Evolutionary conservation across 2,329 filamentous ascomycete genomes (phyloP).

Genomic region (Fusarium lateritium): DNA sequence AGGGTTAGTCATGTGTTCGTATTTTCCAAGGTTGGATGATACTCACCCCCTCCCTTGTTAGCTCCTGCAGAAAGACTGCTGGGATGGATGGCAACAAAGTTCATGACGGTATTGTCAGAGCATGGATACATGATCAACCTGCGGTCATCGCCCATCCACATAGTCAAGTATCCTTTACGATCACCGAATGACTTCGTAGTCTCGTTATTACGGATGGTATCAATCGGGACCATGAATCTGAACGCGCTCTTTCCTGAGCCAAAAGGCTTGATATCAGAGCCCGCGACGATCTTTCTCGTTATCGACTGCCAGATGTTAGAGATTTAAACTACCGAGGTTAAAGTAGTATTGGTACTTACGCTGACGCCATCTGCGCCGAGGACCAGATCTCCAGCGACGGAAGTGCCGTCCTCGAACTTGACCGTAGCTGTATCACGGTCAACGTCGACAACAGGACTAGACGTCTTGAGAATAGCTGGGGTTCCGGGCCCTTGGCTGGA

Average conservation of each 20-base stretch:
- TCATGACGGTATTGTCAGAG: constrained; percentile 59
- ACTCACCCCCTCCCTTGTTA: constrained; percentile 23
- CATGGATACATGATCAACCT: constrained; percentile 65
- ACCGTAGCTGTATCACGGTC: constrained; percentile 59
- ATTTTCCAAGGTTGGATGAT: fast-evolving
- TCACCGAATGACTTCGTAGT: constrained; percentile 30
- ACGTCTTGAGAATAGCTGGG: constrained; percentile 57
- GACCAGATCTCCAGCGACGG: constrained; percentile 63
- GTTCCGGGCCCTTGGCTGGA: constrained; percentile 52
- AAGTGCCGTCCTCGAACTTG: constrained; percentile 61
- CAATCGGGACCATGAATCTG: constrained; percentile 64
- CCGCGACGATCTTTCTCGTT: constrained; percentile 45
- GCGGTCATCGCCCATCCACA: constrained; percentile 60
- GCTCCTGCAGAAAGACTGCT: constrained; percentile 10
- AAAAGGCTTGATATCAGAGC: constrained; percentile 51
- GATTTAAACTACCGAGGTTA: fast-evolving
- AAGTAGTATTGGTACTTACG: constrained; percentile 44
- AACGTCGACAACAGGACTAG: constrained; percentile 60
- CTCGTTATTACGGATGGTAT: constrained; percentile 53
- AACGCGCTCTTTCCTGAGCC: constrained; percentile 69
- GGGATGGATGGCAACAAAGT: constrained; percentile 68
- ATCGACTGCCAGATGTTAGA: constrained; percentile 31
- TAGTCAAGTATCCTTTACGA: constrained; percentile 34
- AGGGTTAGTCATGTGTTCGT: constrained; percentile 12
- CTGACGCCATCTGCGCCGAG: constrained; percentile 70